These are phyloP conservation scores for Irpex sp. DNA, from an alignment of 1,284 basidiomycete species.

Conservation along the genomic window DNA sequence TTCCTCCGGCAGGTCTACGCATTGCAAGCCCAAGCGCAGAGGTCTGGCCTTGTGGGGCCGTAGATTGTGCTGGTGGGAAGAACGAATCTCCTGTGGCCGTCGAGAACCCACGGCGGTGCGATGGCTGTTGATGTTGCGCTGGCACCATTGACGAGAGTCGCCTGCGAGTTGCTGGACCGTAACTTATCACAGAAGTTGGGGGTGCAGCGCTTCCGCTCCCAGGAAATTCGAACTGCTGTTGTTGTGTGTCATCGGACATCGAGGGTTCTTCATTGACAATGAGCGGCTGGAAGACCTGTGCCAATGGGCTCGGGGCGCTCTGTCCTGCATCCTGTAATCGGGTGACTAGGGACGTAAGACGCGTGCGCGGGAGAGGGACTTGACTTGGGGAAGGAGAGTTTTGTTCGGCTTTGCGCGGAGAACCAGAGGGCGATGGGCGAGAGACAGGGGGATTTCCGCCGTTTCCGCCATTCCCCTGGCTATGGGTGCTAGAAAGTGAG, in stretches of 20 bases:
- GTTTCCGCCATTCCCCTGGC: slow-evolving; percentile 5
- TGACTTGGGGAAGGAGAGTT: slow-evolving; percentile 20
- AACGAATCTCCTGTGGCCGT: slow-evolving; percentile 6
- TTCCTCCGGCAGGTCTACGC: slow-evolving; percentile 20
- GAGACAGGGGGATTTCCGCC: not conserved
- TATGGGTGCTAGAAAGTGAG: slow-evolving; percentile 14
- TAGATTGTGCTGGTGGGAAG: not conserved
- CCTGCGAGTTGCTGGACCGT: slow-evolving; percentile 56
- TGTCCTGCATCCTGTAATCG: slow-evolving; percentile 39
- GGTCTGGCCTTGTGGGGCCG: not conserved
- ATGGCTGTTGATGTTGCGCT: slow-evolving; percentile 2
- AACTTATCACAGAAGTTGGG: slow-evolving; percentile 37
- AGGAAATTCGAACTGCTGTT: not conserved
- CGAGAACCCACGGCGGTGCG: slow-evolving; percentile 2
- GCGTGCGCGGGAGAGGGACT: slow-evolving; percentile 32
- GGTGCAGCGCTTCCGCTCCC: not conserved
- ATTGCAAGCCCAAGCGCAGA: slow-evolving; percentile 6
- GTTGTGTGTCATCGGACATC: slow-evolving; percentile 26
- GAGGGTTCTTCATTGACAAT: slow-evolving; percentile 42
- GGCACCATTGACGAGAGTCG: slow-evolving; percentile 43
- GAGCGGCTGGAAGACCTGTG: slow-evolving; percentile 69
- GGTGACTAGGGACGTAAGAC: slow-evolving; percentile 44
- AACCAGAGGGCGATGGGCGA: slow-evolving; percentile 14
- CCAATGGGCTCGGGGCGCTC: slow-evolving; percentile 56
- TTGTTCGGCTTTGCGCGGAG: slow-evolving; percentile 20